Conservation (phyloP, 176 grass and related monocot genomes). For the Alloteropsis semialata region DNA sequence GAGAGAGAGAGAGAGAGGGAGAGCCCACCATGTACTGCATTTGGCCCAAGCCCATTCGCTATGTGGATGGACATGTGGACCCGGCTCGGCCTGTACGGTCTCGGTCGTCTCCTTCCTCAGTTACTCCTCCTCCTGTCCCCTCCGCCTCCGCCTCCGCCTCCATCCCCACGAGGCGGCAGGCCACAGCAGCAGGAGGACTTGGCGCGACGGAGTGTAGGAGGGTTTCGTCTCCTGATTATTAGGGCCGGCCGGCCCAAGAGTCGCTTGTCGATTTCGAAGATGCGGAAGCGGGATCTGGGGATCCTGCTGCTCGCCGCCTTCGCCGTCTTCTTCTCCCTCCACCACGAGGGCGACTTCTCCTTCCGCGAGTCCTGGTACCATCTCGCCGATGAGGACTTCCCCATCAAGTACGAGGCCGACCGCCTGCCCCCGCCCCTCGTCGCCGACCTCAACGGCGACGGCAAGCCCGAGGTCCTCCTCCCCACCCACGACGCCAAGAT, state of each 20-base stretch:
- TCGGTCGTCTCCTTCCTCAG: no score
- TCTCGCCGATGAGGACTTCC: constrained; percentile 77
- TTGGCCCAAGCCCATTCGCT: not conserved
- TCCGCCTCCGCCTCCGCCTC: no score
- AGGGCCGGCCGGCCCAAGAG: no score
- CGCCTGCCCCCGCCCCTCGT: constrained; percentile 81
- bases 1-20: no score
- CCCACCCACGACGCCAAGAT: constrained; percentile 92
- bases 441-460: constrained; percentile 89
- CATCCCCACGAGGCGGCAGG: no score
- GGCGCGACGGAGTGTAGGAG: no score
- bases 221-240: not conserved
- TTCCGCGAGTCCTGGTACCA: constrained; percentile 95
- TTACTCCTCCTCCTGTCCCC: no score
- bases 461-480: constrained; percentile 81
- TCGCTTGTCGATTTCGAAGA: constrained; percentile 2
- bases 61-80: no score
- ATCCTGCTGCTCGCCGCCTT: constrained; percentile 93
- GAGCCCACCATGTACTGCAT: not conserved
- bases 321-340: constrained; percentile 95
- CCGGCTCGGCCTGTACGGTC: no score
- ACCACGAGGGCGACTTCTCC: constrained; percentile 94
- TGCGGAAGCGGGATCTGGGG: constrained; percentile 89
- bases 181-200: no score
- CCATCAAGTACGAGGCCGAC: constrained; percentile 86